Percentiles rank a stretch among this genome's conserved stretches.
phyloP scores from a whole-genome alignment of 2,329 filamentous ascomycete species.

The Aureobasidium zeae region DNA sequence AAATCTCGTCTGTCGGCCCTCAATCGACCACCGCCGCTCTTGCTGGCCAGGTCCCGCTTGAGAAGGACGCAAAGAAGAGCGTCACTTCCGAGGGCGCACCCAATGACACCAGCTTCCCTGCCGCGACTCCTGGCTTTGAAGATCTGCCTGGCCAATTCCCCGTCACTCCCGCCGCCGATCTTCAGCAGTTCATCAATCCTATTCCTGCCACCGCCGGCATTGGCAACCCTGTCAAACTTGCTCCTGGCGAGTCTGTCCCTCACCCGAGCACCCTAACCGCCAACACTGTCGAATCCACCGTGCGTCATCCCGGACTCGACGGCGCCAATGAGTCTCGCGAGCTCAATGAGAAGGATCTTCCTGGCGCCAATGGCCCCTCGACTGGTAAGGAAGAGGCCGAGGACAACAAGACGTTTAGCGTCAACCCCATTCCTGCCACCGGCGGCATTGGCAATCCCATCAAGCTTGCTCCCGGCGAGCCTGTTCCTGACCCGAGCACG shows the following conservation, averaged over 20 bases:
- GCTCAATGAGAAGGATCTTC: slow-evolving; percentile 14
- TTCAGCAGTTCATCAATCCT: slow-evolving; percentile 47
- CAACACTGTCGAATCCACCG: slow-evolving; percentile 60
- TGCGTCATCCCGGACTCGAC: slow-evolving; percentile 50
- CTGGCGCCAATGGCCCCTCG: slow-evolving; percentile 7
- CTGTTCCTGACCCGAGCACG: slow-evolving; percentile 58
- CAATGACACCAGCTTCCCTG: slow-evolving; percentile 22
- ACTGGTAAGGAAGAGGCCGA: slow-evolving; percentile 20
- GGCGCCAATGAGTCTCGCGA: slow-evolving; percentile 37
- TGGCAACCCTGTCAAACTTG: slow-evolving; percentile 71
- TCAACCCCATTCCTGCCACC: slow-evolving; percentile 49
- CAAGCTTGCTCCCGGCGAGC: slow-evolving; percentile 67
- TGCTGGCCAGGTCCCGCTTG: slow-evolving; percentile 57
- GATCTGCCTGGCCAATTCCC: slow-evolving; percentile 61
- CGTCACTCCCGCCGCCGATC: slow-evolving; percentile 51
- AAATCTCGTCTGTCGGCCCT: slow-evolving; percentile 58
- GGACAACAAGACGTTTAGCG: slow-evolving; percentile 41
- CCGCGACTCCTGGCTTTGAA: slow-evolving; percentile 19
- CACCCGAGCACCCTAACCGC: slow-evolving; percentile 52
- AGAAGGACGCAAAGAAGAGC: slow-evolving; percentile 36
- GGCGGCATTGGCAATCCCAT: slow-evolving; percentile 63
- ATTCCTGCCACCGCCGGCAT: slow-evolving; percentile 37
- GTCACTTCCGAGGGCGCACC: background rate
- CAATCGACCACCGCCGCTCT: slow-evolving; percentile 62
- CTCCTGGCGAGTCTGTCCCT: slow-evolving; percentile 75